A percentile compares a stretch with the other conserved stretches of the same genome.
Conservation (phyloP, 768 basidiomycete species). For the Gloeophyllum trabeum region DNA sequence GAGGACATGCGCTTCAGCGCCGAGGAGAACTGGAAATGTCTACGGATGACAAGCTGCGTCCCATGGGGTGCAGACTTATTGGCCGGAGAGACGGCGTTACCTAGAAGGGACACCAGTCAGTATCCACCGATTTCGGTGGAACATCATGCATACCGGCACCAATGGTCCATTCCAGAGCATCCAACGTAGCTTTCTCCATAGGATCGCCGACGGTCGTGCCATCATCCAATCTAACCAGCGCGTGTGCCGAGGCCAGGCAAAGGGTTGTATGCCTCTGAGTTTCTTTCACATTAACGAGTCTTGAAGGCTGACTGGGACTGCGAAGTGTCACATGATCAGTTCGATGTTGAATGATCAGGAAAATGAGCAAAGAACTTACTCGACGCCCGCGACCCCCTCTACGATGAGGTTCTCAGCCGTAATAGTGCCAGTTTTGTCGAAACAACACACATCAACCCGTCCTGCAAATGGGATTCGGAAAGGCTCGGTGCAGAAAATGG, state of each 20-base stretch:
- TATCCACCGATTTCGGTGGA: not conserved
- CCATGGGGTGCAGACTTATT: constrained; percentile 38
- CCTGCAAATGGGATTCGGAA: constrained; percentile 97
- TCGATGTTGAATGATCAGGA: constrained; percentile 3
- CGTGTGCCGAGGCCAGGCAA: constrained; percentile 90
- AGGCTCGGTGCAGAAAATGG: constrained; percentile 98
- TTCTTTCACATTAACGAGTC: constrained; percentile 71
- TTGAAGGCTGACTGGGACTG: constrained; percentile 48
- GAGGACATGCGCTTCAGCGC: constrained; percentile 98
- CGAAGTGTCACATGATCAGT: constrained; percentile 1
- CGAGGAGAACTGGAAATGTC: constrained; percentile 97
- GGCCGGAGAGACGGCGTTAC: constrained; percentile 61
- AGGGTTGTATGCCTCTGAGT: constrained; percentile 69
- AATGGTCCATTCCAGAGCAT: constrained; percentile 79
- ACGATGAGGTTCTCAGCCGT: constrained; percentile 92
- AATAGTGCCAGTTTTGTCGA: constrained; percentile 99
- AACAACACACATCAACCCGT: constrained; percentile 95
- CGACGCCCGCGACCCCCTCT: constrained; percentile 85
- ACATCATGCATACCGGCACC: not conserved
- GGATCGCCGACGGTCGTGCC: constrained; percentile 94
- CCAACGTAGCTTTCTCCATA: constrained; percentile 96
- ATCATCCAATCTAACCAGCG: constrained; percentile 88
- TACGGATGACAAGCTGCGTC: constrained; percentile 59
- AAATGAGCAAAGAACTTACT: constrained; percentile 40
- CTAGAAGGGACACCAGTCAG: constrained; percentile 13